Percentiles rank a stretch among this genome's conserved stretches.
phyloP scores from a whole-genome alignment of 192 early-diverging fungal species.

The Mortierella antarctica region DNA sequence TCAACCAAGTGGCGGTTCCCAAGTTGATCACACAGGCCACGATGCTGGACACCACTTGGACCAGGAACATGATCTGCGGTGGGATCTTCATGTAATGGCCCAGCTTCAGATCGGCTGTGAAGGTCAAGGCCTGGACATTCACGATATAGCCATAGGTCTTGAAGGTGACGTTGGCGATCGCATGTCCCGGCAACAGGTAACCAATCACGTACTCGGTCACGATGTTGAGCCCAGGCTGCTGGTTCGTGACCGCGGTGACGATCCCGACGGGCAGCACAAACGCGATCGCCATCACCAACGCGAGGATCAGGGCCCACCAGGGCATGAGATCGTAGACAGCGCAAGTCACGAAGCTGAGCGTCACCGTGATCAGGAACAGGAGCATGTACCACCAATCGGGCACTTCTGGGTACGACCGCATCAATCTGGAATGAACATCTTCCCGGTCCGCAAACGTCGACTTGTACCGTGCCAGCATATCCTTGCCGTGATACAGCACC shows the following conservation, averaged over 20 bases:
- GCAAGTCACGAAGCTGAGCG: slow-evolving; percentile 56
- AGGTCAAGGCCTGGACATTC: slow-evolving; percentile 75
- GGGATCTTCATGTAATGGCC: slow-evolving; percentile 82
- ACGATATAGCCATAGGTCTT: slow-evolving; percentile 83
- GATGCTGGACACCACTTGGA: slow-evolving; percentile 66
- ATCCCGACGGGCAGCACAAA: slow-evolving; percentile 85
- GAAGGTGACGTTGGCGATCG: slow-evolving; percentile 84
- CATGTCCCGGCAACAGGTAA: slow-evolving; percentile 77
- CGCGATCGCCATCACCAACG: slow-evolving; percentile 64
- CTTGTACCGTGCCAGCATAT: slow-evolving; percentile 64
- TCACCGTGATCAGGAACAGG: slow-evolving; percentile 53
- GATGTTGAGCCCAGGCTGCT: slow-evolving; percentile 80
- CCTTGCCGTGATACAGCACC: slow-evolving; percentile 71
- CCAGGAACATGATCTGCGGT: slow-evolving; percentile 66
- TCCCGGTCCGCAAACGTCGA: slow-evolving; percentile 45
- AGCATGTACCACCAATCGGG: slow-evolving; percentile 67
- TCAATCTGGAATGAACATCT: slow-evolving; percentile 73
- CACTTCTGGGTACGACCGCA: slow-evolving; percentile 73
- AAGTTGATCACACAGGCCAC: slow-evolving; percentile 64
- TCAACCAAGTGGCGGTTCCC: slow-evolving; percentile 51
- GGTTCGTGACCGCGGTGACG: slow-evolving; percentile 79
- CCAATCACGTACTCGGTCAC: slow-evolving; percentile 87
- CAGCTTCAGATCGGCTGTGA: slow-evolving; percentile 77
- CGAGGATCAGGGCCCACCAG: slow-evolving; percentile 77
- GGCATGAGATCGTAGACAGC: slow-evolving; percentile 67